A percentile compares a stretch with the other conserved stretches of the same genome.
phyloP scores from a whole-genome alignment of 768 basidiomycete species.

The Auriscalpium orientale region DNA sequence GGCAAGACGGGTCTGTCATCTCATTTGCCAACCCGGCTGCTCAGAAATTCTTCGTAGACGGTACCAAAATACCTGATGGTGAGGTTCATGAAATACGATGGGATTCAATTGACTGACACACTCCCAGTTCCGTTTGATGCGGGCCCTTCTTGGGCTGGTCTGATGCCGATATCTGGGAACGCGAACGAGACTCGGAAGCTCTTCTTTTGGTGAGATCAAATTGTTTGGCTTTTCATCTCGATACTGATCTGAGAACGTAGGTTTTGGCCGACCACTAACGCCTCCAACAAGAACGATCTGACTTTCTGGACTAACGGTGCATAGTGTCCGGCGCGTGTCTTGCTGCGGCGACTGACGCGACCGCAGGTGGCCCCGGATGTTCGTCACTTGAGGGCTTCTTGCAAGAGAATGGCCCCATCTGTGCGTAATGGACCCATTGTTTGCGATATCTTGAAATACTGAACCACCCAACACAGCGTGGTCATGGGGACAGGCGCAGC shows the following conservation, averaged over 20 bases:
- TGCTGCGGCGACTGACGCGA: not conserved
- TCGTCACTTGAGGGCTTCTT: slow-evolving; percentile 64
- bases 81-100: not conserved
- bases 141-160: slow-evolving; percentile 25
- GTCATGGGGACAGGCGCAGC: slow-evolving; percentile 52
- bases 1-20: slow-evolving; percentile 4
- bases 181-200: slow-evolving; percentile 40
- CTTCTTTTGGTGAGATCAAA: slow-evolving; percentile 18
- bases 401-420: slow-evolving; percentile 56
- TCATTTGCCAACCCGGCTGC: slow-evolving; percentile 2
- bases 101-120: not conserved
- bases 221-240: not conserved
- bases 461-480: slow-evolving; percentile 38
- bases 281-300: slow-evolving; percentile 22
- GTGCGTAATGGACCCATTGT: slow-evolving; percentile 27
- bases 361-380: slow-evolving; percentile 58
- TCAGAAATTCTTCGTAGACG: slow-evolving; percentile 29
- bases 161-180: slow-evolving; percentile 23
- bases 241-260: slow-evolving; percentile 5
- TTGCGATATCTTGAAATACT: not conserved
- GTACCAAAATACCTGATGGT: slow-evolving; percentile 26
- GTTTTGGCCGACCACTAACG: slow-evolving; percentile 28
- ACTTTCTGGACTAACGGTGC: slow-evolving; percentile 30
- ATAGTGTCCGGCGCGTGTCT: not conserved
- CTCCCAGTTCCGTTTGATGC: slow-evolving; percentile 28